Evolutionary conservation across 1,139 yeast species (phyloP).

Genomic region (Pichia sp.): DNA sequence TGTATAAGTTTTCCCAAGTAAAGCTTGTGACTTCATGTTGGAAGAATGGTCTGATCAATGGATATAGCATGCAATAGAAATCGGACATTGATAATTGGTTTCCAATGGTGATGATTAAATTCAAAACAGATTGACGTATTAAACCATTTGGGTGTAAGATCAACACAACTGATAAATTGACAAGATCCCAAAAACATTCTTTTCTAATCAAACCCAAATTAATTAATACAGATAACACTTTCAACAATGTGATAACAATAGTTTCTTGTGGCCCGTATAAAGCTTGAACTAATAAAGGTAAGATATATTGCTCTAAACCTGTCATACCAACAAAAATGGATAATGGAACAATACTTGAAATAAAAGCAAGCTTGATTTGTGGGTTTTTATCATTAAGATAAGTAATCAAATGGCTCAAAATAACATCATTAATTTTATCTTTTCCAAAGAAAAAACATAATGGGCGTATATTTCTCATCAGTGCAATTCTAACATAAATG

Average conservation of each 20-base stretch:
- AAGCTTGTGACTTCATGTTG: conserved; percentile 72
- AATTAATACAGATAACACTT: conserved; percentile 59
- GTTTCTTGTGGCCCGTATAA: conserved; percentile 80
- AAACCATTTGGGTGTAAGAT: conserved; percentile 85
- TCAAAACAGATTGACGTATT: conserved; percentile 70
- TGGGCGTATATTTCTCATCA: conserved; percentile 67
- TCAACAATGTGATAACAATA: conserved; percentile 74
- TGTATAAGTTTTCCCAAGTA: conserved; percentile 60
- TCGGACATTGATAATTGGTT: conserved; percentile 72
- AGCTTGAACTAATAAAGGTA: conserved; percentile 82
- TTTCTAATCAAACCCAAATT: conserved; percentile 52
- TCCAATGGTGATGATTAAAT: conserved; percentile 61
- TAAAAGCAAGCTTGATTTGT: conserved; percentile 65
- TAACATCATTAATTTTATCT: conserved; percentile 83
- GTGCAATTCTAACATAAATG: conserved; percentile 64
- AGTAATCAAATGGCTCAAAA: conserved; percentile 87
- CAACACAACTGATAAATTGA: conserved; percentile 47
- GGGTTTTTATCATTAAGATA: conserved; percentile 80
- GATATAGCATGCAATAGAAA: conserved; percentile 76
- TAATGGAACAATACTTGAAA: conserved; percentile 72
- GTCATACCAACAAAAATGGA: conserved; percentile 80
- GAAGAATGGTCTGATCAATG: conserved; percentile 74
- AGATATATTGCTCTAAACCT: conserved; percentile 81
- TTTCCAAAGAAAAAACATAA: conserved; percentile 82
- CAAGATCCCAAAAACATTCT: conserved; percentile 49